These are phyloP conservation scores for Digitaria exilis DNA, from an alignment of 202 grass and related monocot genomes.

Conservation along the genomic window DNA sequence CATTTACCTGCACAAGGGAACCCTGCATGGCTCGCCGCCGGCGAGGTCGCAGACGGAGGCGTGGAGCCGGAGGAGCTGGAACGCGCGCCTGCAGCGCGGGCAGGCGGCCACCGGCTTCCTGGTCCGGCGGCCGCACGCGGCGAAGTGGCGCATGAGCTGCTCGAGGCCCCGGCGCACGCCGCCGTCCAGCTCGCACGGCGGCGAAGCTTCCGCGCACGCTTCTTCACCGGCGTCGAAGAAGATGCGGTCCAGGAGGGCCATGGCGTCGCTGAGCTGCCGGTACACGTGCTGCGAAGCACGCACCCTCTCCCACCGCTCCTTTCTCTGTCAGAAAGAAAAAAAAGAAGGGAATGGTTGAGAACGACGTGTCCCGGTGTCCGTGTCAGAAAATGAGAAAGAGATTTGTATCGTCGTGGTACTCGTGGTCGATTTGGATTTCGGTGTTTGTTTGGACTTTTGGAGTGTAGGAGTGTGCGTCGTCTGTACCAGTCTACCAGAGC, in stretches of 20 bases:
- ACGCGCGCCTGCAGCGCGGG: slow-evolving; percentile 58
- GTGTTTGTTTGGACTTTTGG: neutral
- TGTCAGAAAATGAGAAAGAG: neutral
- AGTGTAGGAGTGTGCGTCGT: neutral
- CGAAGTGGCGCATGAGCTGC: slow-evolving; percentile 59
- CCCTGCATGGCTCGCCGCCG: slow-evolving; percentile 41
- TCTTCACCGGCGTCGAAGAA: slow-evolving; percentile 21
- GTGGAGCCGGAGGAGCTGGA: slow-evolving; percentile 73
- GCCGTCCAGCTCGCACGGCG: neutral
- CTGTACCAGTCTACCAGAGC: neutral
- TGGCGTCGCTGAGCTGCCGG: slow-evolving; percentile 61
- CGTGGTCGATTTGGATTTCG: neutral
- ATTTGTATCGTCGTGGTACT: neutral
- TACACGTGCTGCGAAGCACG: slow-evolving; percentile 57
- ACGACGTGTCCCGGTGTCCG: neutral
- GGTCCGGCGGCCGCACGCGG: slow-evolving; percentile 35
- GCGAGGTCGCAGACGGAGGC: slow-evolving; percentile 55
- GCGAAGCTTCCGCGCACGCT: neutral
- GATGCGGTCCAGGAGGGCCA: slow-evolving; percentile 50
- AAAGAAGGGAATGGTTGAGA: neutral
- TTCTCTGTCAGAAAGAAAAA: slow-evolving; percentile 43
- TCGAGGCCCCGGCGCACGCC: slow-evolving; percentile 49
- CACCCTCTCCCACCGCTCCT: slow-evolving; percentile 56
- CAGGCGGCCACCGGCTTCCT: slow-evolving; percentile 30
- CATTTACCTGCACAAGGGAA: slow-evolving; percentile 57